These are phyloP conservation scores for Moricandia arvensis DNA, from an alignment of 345 rosid genomes.

Conservation along the genomic window DNA sequence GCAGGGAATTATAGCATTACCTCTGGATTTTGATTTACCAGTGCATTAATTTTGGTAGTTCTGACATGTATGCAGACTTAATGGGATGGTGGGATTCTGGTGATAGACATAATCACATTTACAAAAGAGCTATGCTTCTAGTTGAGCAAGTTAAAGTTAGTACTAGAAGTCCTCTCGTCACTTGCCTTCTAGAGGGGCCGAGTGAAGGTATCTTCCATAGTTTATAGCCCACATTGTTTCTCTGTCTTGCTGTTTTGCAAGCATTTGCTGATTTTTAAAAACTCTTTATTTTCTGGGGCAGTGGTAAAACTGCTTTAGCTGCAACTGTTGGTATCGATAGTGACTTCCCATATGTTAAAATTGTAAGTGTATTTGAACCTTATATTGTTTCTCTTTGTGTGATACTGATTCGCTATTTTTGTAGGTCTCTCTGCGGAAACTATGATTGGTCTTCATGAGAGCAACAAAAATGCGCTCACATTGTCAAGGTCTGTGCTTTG, in stretches of 20 bases:
- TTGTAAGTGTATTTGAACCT: constrained; percentile 51
- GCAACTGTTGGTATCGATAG: constrained; percentile 95
- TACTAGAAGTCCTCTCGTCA: constrained; percentile 90
- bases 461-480: constrained; percentile 94
- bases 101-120: constrained; percentile 68
- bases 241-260: background rate
- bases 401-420: constrained; percentile 17
- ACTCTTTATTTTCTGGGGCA: constrained; percentile 35
- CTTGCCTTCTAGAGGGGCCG: constrained; percentile 94
- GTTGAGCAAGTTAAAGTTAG: constrained; percentile 99
- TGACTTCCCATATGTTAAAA: constrained; percentile 97
- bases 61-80: constrained; percentile 51
- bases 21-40: constrained; percentile 1
- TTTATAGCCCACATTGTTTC: background rate
- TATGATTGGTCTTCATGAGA: constrained; percentile 95
- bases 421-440: constrained; percentile 91
- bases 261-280: constrained; percentile 22
- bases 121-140: constrained; percentile 80
- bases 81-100: constrained; percentile 95
- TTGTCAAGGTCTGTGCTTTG: constrained; percentile 71
- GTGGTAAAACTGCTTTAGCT: constrained; percentile 97
- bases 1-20: background rate
- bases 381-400: constrained; percentile 1
- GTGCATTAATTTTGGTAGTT: constrained; percentile 1
- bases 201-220: constrained; percentile 63